phyloP scores from a whole-genome alignment of 345 rosid species.

The Murraya koenigii region DNA sequence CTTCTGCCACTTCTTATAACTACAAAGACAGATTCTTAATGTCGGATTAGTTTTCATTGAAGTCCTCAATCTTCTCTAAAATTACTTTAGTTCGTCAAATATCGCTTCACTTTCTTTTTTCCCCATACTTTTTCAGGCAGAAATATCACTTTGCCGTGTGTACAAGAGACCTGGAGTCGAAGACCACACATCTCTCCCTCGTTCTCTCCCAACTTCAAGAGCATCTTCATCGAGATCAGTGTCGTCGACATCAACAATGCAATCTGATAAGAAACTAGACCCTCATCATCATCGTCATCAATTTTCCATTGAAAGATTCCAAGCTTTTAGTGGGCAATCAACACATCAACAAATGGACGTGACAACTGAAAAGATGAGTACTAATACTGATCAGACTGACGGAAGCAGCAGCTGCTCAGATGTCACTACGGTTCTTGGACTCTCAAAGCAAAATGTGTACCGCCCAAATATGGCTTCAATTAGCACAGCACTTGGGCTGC shows the following conservation, averaged over 20 bases:
- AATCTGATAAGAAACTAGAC: constrained; percentile 21
- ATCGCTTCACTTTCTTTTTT: background rate
- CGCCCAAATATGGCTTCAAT: constrained; percentile 36
- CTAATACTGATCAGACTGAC: constrained; percentile 42
- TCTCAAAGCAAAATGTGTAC: constrained; percentile 50
- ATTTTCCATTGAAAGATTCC: constrained; percentile 21
- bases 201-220: constrained; percentile 45
- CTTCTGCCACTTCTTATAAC: background rate
- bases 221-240: constrained; percentile 32
- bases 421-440: constrained; percentile 62
- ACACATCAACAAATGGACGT: constrained; percentile 22
- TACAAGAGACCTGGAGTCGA: constrained; percentile 96
- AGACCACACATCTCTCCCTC: constrained; percentile 84
- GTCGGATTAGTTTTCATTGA: background rate
- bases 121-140: constrained; percentile 40
- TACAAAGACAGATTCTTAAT: background rate
- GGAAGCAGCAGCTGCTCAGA: constrained; percentile 59
- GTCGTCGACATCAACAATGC: background rate
- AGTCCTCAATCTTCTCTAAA: background rate
- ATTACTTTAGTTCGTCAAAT: background rate
- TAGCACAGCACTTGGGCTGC: constrained; percentile 25
- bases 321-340: constrained; percentile 19
- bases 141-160: constrained; percentile 91
- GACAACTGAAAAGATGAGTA: constrained; percentile 26
- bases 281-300: constrained; percentile 22